These are phyloP conservation scores for Zymoseptoria brevis DNA, from an alignment of 2,329 filamentous ascomycete species.

Conservation along the genomic window DNA sequence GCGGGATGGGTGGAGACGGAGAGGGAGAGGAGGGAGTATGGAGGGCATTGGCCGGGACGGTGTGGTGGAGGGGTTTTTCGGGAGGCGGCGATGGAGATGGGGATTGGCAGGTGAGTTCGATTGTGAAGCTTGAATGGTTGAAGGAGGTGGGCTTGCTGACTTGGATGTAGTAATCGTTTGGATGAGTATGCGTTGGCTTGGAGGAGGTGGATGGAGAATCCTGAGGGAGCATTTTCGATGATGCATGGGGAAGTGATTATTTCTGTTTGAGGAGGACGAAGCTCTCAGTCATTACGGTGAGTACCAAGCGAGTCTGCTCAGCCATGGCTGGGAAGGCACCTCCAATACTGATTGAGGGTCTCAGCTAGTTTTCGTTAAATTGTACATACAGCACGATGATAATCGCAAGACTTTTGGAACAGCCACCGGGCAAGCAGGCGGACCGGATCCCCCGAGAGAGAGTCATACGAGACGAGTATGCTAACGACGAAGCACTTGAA, in stretches of 20 bases:
- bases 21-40: conserved; percentile 13
- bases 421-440: no score
- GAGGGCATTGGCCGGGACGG: conserved; percentile 17
- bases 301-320: neutral
- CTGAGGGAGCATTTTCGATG: conserved; percentile 14
- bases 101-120: conserved; percentile 7
- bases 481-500: no score
- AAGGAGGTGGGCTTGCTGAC: no score
- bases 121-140: no score
- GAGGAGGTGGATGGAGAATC: conserved; percentile 15
- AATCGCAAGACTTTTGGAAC: no score
- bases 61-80: conserved; percentile 16
- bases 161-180: conserved; percentile 7
- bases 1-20: conserved; percentile 9
- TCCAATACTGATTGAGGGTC: no score
- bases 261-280: neutral
- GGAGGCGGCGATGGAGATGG: conserved; percentile 13
- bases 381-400: no score
- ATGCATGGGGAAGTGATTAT: conserved; percentile 16
- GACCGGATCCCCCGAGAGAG: no score
- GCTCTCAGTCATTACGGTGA: neutral
- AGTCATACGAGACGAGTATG: neutral
- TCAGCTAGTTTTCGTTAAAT: no score
- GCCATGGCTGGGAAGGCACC: no score
- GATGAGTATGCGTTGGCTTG: conserved; percentile 16